A percentile compares a stretch with the other conserved stretches of the same genome.
These are phyloP conservation scores for Corrigiola litoralis DNA, from an alignment of 179 eudicot genomes.

Conservation along the genomic window DNA sequence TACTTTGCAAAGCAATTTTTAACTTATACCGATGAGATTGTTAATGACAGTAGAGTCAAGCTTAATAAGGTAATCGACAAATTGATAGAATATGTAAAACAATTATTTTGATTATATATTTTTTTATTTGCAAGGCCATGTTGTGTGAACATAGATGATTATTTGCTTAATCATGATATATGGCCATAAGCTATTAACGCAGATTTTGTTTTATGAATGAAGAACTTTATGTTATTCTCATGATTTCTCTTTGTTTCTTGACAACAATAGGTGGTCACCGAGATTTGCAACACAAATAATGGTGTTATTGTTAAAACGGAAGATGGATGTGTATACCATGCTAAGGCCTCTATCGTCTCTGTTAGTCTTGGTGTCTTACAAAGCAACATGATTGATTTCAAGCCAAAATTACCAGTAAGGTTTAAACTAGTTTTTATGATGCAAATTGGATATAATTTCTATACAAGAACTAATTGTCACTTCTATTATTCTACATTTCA, in stretches of 20 bases:
- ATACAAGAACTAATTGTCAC: too few species aligned
- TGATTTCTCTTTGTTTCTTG: too few species aligned
- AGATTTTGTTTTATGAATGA: too few species aligned
- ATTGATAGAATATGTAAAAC: too few species aligned
- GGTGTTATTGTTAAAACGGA: constrained; percentile 24
- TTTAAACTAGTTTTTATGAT: neutral
- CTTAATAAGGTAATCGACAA: constrained; percentile 19
- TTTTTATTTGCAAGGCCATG: too few species aligned
- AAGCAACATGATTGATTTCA: constrained; percentile 17
- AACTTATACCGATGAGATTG: constrained; percentile 3
- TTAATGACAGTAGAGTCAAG: constrained; percentile 15
- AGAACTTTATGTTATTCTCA: too few species aligned
- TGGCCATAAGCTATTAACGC: too few species aligned
- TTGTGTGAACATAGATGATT: too few species aligned
- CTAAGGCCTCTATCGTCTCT: constrained; percentile 16
- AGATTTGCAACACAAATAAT: constrained; percentile 5
- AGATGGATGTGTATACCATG: constrained; percentile 10
- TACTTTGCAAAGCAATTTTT: constrained; percentile 21
- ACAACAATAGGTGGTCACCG: constrained; percentile 19
- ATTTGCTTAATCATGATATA: too few species aligned
- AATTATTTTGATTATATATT: too few species aligned
- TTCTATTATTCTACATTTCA: too few species aligned
- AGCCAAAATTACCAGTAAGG: constrained; percentile 20
- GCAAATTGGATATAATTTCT: neutral
- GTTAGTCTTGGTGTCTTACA: constrained; percentile 30